Evolutionary conservation across 768 basidiomycete species (phyloP).

Genomic region (Suillus brevipes): DNA sequence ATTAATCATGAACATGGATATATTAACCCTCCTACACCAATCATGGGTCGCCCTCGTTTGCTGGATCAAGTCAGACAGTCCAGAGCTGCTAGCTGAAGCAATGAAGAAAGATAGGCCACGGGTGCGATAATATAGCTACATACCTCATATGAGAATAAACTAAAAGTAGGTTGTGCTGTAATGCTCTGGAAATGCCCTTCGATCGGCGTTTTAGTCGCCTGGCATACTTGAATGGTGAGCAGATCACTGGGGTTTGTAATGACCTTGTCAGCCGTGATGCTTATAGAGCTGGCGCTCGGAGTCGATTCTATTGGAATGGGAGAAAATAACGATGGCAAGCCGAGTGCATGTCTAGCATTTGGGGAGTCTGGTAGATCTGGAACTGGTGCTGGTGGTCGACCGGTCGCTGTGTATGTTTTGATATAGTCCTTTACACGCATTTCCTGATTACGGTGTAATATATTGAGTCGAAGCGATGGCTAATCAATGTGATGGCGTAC

Average conservation of each 20-base stretch:
- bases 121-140: slow-evolving; percentile 18
- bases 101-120: slow-evolving; percentile 6
- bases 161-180: slow-evolving; percentile 37
- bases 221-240: slow-evolving; percentile 26
- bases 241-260: slow-evolving; percentile 17
- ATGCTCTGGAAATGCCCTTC: slow-evolving; percentile 40
- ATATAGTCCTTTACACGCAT: slow-evolving; percentile 56
- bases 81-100: too few species aligned
- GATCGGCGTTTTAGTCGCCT: slow-evolving; percentile 20
- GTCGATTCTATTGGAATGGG: slow-evolving; percentile 31
- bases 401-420: slow-evolving; percentile 45
- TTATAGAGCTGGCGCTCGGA: slow-evolving; percentile 6
- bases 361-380: slow-evolving; percentile 48
- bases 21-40: too few species aligned
- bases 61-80: too few species aligned
- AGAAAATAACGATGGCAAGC: slow-evolving; percentile 53
- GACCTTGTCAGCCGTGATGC: neutral
- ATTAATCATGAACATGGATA: too few species aligned
- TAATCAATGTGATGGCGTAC: slow-evolving; percentile 11
- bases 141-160: slow-evolving; percentile 44
- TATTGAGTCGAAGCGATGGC: neutral
- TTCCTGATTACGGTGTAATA: slow-evolving; percentile 42
- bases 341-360: slow-evolving; percentile 42
- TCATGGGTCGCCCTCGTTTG: too few species aligned
- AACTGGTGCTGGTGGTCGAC: slow-evolving; percentile 48